phyloP scores from a whole-genome alignment of 306 rosid genomes.

The Crotalaria pallida region DNA sequence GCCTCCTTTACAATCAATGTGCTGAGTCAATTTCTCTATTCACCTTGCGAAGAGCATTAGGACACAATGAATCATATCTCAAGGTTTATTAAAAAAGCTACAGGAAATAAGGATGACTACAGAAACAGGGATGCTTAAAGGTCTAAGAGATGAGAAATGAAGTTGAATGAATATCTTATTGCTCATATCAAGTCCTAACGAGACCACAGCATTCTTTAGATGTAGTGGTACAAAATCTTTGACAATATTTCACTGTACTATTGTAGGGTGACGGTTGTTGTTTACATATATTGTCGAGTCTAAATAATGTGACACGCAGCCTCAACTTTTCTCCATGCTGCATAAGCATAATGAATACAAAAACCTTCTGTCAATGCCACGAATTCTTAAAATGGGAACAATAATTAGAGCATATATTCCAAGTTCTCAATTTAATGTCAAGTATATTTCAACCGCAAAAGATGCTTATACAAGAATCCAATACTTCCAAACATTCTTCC shows the following conservation, averaged over 20 bases:
- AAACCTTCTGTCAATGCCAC: slow-evolving; percentile 10
- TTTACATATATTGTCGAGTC: not conserved
- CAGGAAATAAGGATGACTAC: not conserved
- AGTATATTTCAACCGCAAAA: slow-evolving; percentile 5
- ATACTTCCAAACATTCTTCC: slow-evolving; percentile 6
- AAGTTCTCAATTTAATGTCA: slow-evolving; percentile 5
- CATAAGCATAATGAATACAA: not conserved
- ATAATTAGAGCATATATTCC: not conserved
- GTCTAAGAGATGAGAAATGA: not conserved
- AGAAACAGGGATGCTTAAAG: not conserved
- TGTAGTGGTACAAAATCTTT: not conserved
- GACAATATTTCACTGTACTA: not conserved
- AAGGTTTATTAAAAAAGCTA: no score
- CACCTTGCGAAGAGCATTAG: no score
- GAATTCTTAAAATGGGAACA: slow-evolving; percentile 2
- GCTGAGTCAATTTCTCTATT: not conserved
- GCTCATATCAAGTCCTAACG: not conserved
- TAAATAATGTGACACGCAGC: not conserved
- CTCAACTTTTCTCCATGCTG: slow-evolving; percentile 12
- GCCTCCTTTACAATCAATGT: not conserved
- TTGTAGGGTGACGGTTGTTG: not conserved
- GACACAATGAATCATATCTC: no score
- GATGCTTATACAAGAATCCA: slow-evolving; percentile 7
- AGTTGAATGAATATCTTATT: slow-evolving; percentile 6
- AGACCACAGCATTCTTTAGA: not conserved